Conservation (phyloP, 78 protist genomes). For the Dictyostelium intermedium region DNA sequence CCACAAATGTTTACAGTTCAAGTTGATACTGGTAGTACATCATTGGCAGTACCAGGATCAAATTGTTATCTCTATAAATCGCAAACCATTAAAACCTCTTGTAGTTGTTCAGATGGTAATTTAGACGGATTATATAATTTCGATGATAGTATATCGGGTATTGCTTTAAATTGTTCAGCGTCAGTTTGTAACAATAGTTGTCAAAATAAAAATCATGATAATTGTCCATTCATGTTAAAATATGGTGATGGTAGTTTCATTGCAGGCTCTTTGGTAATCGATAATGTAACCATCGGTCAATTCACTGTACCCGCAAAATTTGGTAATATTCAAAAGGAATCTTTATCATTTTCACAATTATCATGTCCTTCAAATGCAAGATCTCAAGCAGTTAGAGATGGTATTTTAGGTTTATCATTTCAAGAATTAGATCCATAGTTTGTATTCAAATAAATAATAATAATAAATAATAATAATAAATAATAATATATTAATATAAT, state of each 20-base stretch:
- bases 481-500: not conserved
- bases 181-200: not conserved
- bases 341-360: slow-evolving; percentile 30
- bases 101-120: slow-evolving; percentile 6
- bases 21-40: slow-evolving; percentile 60
- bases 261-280: not conserved
- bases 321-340: slow-evolving; percentile 41
- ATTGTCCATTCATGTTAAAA: not conserved
- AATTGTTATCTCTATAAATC: slow-evolving; percentile 13
- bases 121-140: not conserved
- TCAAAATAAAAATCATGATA: not conserved
- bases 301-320: slow-evolving; percentile 11
- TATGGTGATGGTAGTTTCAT: slow-evolving; percentile 48
- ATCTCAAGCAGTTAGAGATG: slow-evolving; percentile 14
- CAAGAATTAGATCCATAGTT: slow-evolving; percentile 32
- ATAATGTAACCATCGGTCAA: slow-evolving; percentile 23
- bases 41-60: slow-evolving; percentile 29
- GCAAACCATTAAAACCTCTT: not conserved
- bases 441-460: not conserved
- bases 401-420: slow-evolving; percentile 42
- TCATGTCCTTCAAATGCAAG: slow-evolving; percentile 10
- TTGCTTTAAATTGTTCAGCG: not conserved
- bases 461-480: no score
- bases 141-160: not conserved
- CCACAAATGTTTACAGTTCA: slow-evolving; percentile 55